Evolutionary conservation across 2,329 filamentous ascomycete genomes (phyloP).

Genomic region (Aspergillus luchuensis): DNA sequence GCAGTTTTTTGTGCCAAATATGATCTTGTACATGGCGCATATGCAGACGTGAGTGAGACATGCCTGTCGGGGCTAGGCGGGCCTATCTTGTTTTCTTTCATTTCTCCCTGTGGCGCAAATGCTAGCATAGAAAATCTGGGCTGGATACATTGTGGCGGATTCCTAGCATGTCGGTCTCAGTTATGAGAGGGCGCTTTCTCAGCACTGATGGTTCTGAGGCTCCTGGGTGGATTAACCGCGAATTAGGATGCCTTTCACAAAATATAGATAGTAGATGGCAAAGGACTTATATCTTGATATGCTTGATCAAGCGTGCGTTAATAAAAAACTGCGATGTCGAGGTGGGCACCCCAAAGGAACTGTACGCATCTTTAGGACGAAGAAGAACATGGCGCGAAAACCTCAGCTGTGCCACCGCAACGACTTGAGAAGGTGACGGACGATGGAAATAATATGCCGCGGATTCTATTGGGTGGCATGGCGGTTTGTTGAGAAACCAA

Average conservation of each 20-base stretch:
- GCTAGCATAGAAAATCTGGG: no score
- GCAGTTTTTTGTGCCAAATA: constrained; percentile 33
- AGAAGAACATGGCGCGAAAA: not conserved
- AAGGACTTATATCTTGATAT: no score
- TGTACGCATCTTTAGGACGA: not conserved
- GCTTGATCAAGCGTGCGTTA: no score
- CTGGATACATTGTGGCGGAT: no score
- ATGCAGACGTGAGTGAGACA: constrained; percentile 38
- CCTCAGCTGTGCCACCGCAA: not conserved
- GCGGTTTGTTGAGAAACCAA: not conserved
- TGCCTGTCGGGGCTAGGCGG: constrained; percentile 34
- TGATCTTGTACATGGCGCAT: constrained; percentile 17
- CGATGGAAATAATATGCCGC: not conserved
- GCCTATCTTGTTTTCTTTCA: no score
- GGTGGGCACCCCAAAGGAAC: not conserved
- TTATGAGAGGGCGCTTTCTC: not conserved
- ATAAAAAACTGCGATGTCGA: no score
- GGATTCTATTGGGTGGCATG: not conserved
- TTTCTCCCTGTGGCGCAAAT: no score
- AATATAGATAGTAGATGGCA: no score
- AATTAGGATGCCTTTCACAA: not conserved
- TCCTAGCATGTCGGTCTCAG: no score
- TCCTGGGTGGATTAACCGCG: not conserved
- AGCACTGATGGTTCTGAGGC: not conserved
- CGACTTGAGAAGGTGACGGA: not conserved